These are phyloP conservation scores for Talaromyces rugulosus DNA, from an alignment of 2,329 filamentous ascomycete genomes.

Conservation along the genomic window DNA sequence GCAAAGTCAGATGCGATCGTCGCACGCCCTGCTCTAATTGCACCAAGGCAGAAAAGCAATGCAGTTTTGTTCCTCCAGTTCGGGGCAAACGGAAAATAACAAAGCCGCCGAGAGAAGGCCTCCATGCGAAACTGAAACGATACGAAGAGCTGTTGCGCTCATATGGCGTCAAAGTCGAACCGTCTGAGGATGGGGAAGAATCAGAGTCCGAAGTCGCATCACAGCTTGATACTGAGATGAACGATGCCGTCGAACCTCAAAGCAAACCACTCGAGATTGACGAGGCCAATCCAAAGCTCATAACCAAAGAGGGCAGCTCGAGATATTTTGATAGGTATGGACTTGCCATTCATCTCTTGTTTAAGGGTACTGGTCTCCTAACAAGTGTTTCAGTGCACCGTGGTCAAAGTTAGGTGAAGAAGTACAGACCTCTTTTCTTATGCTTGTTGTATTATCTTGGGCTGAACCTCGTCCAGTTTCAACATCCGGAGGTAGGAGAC, in stretches of 20 bases:
- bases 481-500: not conserved
- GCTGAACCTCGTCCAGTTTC: not conserved
- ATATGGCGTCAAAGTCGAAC: not conserved
- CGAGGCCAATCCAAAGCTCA: not conserved
- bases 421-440: not conserved
- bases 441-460: not conserved
- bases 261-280: not conserved
- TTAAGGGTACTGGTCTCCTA: not conserved
- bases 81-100: not conserved
- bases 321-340: slow-evolving; percentile 4
- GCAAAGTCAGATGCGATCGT: slow-evolving; percentile 44
- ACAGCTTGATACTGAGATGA: not conserved
- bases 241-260: not conserved
- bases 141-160: not conserved
- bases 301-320: not conserved
- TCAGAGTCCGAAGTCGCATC: not conserved
- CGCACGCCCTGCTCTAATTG: slow-evolving; percentile 44
- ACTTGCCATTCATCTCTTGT: not conserved
- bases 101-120: not conserved
- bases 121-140: slow-evolving; percentile 1
- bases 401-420: slow-evolving; percentile 2
- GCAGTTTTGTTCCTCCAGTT: slow-evolving; percentile 28
- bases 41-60: slow-evolving; percentile 33
- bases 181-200: not conserved
- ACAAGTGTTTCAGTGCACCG: not conserved